These are phyloP conservation scores for Wallacemonas rigidus DNA, from an alignment of 208 protist species.

Conservation along the genomic window DNA sequence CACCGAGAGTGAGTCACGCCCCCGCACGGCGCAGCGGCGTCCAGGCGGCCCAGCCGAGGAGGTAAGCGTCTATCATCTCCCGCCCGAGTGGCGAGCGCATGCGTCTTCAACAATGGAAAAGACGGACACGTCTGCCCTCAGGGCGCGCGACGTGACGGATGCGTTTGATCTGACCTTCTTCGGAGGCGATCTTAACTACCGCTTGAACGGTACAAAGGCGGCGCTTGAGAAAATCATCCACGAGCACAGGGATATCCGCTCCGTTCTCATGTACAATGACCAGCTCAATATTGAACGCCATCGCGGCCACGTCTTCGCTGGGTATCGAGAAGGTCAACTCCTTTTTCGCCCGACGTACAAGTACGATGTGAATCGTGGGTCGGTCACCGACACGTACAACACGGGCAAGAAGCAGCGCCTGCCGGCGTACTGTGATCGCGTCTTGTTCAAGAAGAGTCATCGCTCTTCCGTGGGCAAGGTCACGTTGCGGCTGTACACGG, in stretches of 20 bases:
- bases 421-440: constrained; percentile 87
- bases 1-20: background rate
- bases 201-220: constrained; percentile 86
- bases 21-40: background rate
- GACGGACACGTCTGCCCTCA: background rate
- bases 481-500: constrained; percentile 73
- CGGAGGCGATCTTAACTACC: constrained; percentile 96
- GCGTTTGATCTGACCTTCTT: constrained; percentile 93
- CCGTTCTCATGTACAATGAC: constrained; percentile 86
- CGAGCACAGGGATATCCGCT: constrained; percentile 59
- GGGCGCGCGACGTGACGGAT: constrained; percentile 74
- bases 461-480: constrained; percentile 37
- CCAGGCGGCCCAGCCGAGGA: background rate
- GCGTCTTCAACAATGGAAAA: background rate
- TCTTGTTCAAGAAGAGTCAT: constrained; percentile 70
- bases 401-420: constrained; percentile 66
- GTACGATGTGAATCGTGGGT: constrained; percentile 60
- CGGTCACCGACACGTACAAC: constrained; percentile 59
- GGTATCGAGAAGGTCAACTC: constrained; percentile 86
- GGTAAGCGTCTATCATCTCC: constrained; percentile 3
- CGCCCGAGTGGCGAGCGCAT: background rate
- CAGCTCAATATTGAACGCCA: constrained; percentile 89
- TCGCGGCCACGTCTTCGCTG: constrained; percentile 74
- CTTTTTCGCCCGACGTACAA: constrained; percentile 95
- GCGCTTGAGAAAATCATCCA: constrained; percentile 82